A percentile compares a stretch with the other conserved stretches of the same genome.
Conservation (phyloP, 306 rosid species). For the Clitoria ternatea region DNA sequence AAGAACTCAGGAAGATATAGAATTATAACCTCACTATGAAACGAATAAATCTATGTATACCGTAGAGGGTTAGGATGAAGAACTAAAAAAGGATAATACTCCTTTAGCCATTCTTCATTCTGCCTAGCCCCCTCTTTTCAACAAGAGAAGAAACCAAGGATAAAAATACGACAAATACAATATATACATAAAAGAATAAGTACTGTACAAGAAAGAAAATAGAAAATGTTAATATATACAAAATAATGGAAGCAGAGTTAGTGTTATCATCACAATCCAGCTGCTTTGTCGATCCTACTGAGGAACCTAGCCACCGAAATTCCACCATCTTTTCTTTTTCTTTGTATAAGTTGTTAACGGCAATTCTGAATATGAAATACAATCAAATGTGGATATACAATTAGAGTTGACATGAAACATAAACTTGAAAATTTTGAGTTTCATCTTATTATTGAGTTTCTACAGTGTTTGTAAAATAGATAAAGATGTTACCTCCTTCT, state of each 20-base stretch:
- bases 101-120: background rate
- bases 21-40: too few species aligned
- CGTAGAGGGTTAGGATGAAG: too few species aligned
- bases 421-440: conserved; percentile 6
- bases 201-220: conserved; percentile 24
- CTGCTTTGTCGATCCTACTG: too few species aligned
- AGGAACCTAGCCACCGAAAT: conserved; percentile 32
- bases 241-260: background rate
- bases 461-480: background rate
- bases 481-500: conserved; percentile 65
- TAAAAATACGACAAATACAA: background rate
- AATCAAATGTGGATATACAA: too few species aligned
- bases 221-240: conserved; percentile 21
- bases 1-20: too few species aligned
- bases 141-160: background rate
- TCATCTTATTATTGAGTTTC: background rate
- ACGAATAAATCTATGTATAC: too few species aligned
- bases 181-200: conserved; percentile 27
- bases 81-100: background rate
- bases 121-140: background rate
- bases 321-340: conserved; percentile 94
- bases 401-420: conserved; percentile 6
- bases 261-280: too few species aligned
- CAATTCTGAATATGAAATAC: conserved; percentile 38
- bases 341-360: conserved; percentile 30